Evolutionary conservation across 2,329 filamentous ascomycete species (phyloP), one percentile per base, ranked within the genome.

Genomic region (Aspergillus novoparasiticus): DNA sequence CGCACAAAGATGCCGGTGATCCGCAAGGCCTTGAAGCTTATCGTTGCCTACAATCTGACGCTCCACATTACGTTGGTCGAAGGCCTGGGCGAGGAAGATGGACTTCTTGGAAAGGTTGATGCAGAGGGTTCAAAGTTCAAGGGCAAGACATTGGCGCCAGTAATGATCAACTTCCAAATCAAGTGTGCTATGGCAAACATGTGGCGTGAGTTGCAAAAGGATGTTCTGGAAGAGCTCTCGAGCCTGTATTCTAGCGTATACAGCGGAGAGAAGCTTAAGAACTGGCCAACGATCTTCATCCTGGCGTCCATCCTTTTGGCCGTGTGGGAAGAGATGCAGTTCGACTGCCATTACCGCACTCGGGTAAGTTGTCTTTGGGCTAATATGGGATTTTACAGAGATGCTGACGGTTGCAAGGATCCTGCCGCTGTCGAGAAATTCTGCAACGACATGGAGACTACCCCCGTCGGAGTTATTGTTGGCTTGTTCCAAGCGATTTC

Each of bases 131-230:
- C 93, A 69, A 95, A 92, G 77, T 97, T 90, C 84, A 90, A 87
- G 72, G 94, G 94, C 74, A 94, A 94, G 83, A 94, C 90, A 41
- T 89, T 97, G 66, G 94, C 94, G 19, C 94, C 94, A 14, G 94
- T 97, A 76, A 96, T 98, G 94, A 96, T 98, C 87, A 98, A 97
- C 84, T 97, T 97, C 87, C 93, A 97, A 83, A 93, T 98, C 84
- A 98, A 98, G 86, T 95, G 92, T 73, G 94, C 94, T 60, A 89
- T 98, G 81, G 94, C 94, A 69, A 93, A 96, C 74, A 96, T 97
- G 92, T 98, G 94, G 94, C 93, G 94, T 68, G 94, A 97, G 79
- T 85, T 98, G 62, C 94, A 97, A 79, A 96, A 96, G 83, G 94
- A 97, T 72, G 93, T 97, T 43, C 85, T 98, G 2, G 94, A 96